These are phyloP conservation scores for Ophiostoma sp. DNA, from an alignment of 2,329 filamentous ascomycete species.

Conservation along the genomic window DNA sequence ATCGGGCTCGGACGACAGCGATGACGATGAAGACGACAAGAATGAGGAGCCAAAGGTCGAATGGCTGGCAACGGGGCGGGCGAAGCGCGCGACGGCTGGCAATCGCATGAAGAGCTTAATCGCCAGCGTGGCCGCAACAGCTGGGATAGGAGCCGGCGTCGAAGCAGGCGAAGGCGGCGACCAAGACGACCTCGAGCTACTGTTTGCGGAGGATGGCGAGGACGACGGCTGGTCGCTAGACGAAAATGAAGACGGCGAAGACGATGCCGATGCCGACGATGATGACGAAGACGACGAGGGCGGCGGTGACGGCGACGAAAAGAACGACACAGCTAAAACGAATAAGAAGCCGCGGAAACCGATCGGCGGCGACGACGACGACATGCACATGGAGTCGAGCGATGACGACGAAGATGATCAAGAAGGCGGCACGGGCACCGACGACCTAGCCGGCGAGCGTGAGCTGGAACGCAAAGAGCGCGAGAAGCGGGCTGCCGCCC, in stretches of 20 bases:
- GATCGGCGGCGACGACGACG: conserved; percentile 58
- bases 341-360: not conserved
- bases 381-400: conserved; percentile 81
- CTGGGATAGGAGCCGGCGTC: not conserved
- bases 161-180: conserved; percentile 26
- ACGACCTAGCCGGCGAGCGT: conserved; percentile 81
- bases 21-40: conserved; percentile 18
- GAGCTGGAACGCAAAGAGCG: conserved; percentile 74
- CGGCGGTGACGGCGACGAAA: conserved; percentile 55
- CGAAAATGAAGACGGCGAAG: conserved; percentile 61
- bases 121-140: conserved; percentile 55
- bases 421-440: conserved; percentile 41
- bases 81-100: conserved; percentile 74
- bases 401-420: conserved; percentile 78
- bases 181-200: conserved; percentile 63
- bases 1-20: conserved; percentile 28
- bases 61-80: conserved; percentile 67
- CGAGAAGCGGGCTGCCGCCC: conserved; percentile 57
- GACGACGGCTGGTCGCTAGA: conserved; percentile 69
- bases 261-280: conserved; percentile 73
- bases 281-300: conserved; percentile 46
- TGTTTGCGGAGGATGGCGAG: conserved; percentile 69
- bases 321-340: conserved; percentile 49
- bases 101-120: conserved; percentile 76
- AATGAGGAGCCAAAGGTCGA: conserved; percentile 40